Conservation (phyloP, 768 basidiomycete genomes). For the Chalciporus pseudorubinellus region DNA sequence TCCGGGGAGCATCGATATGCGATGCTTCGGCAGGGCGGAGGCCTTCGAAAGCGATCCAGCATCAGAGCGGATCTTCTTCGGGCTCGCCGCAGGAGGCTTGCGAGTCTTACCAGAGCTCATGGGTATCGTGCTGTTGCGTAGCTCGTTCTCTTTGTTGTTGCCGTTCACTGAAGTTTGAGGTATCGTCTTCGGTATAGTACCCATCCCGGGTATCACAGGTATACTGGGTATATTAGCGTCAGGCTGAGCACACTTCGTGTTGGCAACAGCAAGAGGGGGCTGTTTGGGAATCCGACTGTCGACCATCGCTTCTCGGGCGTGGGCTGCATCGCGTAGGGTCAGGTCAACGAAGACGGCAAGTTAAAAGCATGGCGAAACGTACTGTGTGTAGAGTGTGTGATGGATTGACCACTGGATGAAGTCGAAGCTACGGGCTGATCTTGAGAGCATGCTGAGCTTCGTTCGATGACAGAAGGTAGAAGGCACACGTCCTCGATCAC, state of each 20-base stretch:
- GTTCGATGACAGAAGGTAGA: background rate
- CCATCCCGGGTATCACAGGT: conserved; percentile 3
- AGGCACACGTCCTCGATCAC: background rate
- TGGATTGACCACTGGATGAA: background rate
- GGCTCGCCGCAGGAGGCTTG: conserved; percentile 5
- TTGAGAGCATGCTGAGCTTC: background rate
- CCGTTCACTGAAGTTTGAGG: conserved; percentile 1
- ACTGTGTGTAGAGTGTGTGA: conserved; percentile 2
- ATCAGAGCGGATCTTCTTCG: conserved; percentile 3
- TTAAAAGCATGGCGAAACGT: background rate
- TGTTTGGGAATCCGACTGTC: conserved; percentile 1
- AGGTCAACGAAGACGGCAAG: background rate
- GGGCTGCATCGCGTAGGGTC: background rate
- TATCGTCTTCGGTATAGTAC: conserved; percentile 4
- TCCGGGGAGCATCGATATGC: conserved; percentile 11
- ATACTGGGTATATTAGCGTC: conserved; percentile 1
- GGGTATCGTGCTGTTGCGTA: background rate
- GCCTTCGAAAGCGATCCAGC: conserved; percentile 4
- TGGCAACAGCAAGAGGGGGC: background rate
- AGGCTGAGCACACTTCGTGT: conserved; percentile 2
- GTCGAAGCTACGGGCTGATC: background rate
- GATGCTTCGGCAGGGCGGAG: conserved; percentile 4
- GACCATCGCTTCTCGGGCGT: conserved; percentile 1
- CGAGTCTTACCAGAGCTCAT: background rate
- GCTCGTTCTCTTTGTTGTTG: conserved; percentile 18